A percentile compares a stretch with the other conserved stretches of the same genome.
These are phyloP conservation scores for Scedosporium aurantiacum DNA, from an alignment of 2,329 filamentous ascomycete species.

Conservation along the genomic window DNA sequence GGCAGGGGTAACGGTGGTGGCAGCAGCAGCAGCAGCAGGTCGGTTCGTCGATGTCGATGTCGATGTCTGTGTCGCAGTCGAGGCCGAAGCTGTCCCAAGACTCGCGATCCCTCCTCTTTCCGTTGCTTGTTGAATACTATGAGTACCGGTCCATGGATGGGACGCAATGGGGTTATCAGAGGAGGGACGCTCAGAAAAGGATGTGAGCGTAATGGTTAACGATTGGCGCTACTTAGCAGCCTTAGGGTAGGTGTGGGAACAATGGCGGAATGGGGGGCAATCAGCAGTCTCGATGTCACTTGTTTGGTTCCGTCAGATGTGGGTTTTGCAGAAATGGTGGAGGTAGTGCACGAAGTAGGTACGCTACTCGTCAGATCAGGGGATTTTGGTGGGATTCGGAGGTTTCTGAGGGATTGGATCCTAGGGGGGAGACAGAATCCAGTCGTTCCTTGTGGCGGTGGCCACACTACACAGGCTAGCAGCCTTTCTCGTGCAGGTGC, in stretches of 20 bases:
- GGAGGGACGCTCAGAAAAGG: conserved; percentile 3
- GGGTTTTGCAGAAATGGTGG: background rate
- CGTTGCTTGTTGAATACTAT: background rate
- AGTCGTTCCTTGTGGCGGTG: background rate
- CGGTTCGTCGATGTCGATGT: background rate
- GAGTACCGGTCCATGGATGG: background rate
- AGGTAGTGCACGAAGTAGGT: no score
- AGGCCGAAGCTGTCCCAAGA: background rate
- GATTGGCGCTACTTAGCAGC: background rate
- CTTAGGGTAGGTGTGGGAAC: background rate
- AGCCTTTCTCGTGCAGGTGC: no score
- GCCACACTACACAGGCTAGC: background rate
- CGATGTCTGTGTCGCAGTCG: background rate
- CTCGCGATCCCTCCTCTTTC: conserved; percentile 6
- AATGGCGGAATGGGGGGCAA: background rate
- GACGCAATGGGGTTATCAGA: background rate
- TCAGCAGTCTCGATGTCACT: background rate
- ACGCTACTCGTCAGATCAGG: background rate
- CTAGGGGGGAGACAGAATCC: background rate
- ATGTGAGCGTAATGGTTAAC: conserved; percentile 2
- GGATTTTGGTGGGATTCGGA: background rate
- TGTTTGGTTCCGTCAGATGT: background rate
- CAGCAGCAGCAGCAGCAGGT: background rate
- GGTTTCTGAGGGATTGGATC: background rate
- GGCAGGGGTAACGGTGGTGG: background rate